Base-by-base conservation (phyloP, 805 yeast genomes). In the Kodamaea sagamina region DNA sequence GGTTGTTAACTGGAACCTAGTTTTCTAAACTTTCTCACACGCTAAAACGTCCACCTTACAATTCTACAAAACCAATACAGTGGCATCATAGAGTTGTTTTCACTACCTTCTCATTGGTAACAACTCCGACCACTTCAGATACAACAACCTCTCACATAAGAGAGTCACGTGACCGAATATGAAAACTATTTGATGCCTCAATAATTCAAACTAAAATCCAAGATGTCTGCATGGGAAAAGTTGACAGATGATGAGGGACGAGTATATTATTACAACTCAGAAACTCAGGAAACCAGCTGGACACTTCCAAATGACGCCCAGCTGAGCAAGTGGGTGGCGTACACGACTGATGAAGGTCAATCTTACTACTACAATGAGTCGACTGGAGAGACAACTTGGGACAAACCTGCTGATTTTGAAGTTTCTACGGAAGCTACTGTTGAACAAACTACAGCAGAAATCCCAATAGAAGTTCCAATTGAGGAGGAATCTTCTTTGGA, bases 341-440 rank as follows among this genome's bases (percentile, higher is more conserved):
- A 65, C 28, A 65, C 67, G 15, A 72, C 82, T 1, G 78, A 77
- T 12, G 89, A 71, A 8, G 77, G 90, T 2, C 67, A 66, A 41
- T 67, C 71, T 13, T 89, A 89, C 61, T 89, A 86, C 68, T 83
- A 82, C 62, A 85, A 86, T 55, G 67, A 72, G 10, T 62, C 62
- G 19, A 78, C 92, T 0, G 75, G 79, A 4, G 81, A 81, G 53
- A 82, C 93, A 13, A 81, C 83, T 0, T 90, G 97, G 97, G 86
- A 82, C 13, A 62, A 78, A n/a, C 96, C 96, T 0, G 68, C 58
- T 1, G 82, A 73, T 24, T 12, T 39, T 4, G 36, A 13, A 34
- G 45, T 13, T 11, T 13, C 34, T 2, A 17, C 18, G 11, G 34
- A 29, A 15, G 27, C 49, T 9, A 46, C 32, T 25, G 42, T 25